phyloP scores from a whole-genome alignment of 2,329 filamentous ascomycete genomes.

The Shiraia bambusicola region DNA sequence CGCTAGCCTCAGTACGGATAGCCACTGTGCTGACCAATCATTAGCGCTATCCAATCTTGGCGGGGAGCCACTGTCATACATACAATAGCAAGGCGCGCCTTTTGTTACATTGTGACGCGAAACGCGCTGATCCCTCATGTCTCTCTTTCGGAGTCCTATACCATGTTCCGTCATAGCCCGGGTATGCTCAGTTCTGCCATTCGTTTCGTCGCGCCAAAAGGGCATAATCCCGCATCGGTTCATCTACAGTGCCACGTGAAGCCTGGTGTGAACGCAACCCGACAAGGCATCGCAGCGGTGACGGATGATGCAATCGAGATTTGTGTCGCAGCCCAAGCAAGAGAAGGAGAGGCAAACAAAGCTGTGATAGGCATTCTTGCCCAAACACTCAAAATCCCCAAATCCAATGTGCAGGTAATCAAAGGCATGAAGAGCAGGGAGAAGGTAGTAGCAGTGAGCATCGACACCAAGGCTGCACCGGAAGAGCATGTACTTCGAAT shows the following conservation, averaged over 20 bases:
- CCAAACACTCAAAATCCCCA: constrained; percentile 62
- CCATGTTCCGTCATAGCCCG: neutral
- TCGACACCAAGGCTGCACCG: constrained; percentile 11
- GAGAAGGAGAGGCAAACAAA: constrained; percentile 69
- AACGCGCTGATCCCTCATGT: neutral
- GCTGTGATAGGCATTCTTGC: constrained; percentile 66
- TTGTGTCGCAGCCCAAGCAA: constrained; percentile 65
- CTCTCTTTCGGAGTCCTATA: too few species aligned
- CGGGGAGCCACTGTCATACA: too few species aligned
- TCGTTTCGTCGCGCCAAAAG: constrained; percentile 31
- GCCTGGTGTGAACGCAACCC: constrained; percentile 62
- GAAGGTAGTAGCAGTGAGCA: constrained; percentile 53
- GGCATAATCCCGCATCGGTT: constrained; percentile 38
- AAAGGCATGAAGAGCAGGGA: constrained; percentile 65
- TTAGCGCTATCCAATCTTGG: too few species aligned
- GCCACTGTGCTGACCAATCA: too few species aligned
- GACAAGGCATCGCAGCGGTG: constrained; percentile 62
- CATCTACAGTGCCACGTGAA: constrained; percentile 68
- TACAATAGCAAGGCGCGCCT: too few species aligned
- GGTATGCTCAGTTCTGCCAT: constrained; percentile 20
- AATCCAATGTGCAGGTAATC: constrained; percentile 63
- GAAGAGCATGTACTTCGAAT: constrained; percentile 30
- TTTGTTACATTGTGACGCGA: neutral
- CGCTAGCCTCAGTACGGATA: too few species aligned
- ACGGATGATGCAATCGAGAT: constrained; percentile 61